phyloP scores from a whole-genome alignment of 2,329 filamentous ascomycete species.

The Stachybotrys chartarum region DNA sequence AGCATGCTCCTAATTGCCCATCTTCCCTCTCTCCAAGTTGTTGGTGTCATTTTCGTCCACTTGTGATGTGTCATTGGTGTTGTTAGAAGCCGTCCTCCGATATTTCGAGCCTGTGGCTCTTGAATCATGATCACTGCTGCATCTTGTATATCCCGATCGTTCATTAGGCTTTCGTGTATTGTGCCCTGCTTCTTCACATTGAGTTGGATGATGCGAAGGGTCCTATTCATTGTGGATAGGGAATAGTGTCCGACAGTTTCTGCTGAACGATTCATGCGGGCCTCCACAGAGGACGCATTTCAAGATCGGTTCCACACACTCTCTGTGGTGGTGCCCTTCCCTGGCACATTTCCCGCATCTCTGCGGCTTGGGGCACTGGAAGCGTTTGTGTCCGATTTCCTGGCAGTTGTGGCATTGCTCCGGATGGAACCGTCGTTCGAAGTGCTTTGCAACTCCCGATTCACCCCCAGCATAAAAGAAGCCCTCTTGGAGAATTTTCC shows the following conservation, averaged over 20 bases:
- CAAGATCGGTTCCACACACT: slow-evolving; percentile 6
- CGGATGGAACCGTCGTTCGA: slow-evolving; percentile 13
- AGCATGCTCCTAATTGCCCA: slow-evolving; percentile 3
- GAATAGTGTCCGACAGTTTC: slow-evolving; percentile 12
- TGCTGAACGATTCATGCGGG: slow-evolving; percentile 15
- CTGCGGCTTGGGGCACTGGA: slow-evolving; percentile 18
- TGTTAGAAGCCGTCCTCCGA: slow-evolving; percentile 1
- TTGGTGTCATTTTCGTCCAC: slow-evolving; percentile 2
- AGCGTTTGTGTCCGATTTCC: no score
- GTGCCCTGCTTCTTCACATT: slow-evolving; percentile 3
- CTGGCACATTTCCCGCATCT: slow-evolving; percentile 8
- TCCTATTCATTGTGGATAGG: slow-evolving; percentile 4
- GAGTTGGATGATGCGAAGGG: slow-evolving; percentile 2
- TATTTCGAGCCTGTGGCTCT: slow-evolving; percentile 2
- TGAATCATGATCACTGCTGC: slow-evolving; percentile 2
- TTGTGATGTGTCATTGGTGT: slow-evolving; percentile 1
- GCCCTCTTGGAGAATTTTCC: slow-evolving; percentile 9
- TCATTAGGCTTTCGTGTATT: slow-evolving; percentile 5
- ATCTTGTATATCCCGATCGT: slow-evolving; percentile 3
- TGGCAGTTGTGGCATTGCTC: no score
- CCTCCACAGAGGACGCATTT: slow-evolving; percentile 12
- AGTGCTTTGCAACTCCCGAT: slow-evolving; percentile 9
- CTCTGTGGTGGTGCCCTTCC: slow-evolving; percentile 12
- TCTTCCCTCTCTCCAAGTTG: slow-evolving; percentile 1
- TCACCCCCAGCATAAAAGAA: slow-evolving; percentile 13